phyloP scores from a whole-genome alignment of 2,329 filamentous ascomycete species.

The Xylariaceae sp. region DNA sequence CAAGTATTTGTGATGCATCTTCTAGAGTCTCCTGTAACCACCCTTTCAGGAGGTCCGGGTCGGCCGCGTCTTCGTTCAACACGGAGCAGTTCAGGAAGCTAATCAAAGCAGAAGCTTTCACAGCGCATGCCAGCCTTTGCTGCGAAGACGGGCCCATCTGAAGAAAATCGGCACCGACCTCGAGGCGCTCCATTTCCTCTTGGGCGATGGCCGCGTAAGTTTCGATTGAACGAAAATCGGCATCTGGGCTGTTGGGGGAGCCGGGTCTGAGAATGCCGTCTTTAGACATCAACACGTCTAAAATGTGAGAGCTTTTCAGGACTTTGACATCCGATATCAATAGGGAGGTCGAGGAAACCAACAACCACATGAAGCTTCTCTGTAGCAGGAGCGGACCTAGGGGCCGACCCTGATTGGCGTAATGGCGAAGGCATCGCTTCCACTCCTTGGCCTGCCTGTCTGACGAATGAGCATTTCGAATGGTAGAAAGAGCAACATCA shows the following conservation, averaged over 20 bases:
- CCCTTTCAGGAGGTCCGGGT: conserved; percentile 66
- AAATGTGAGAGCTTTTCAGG: conserved; percentile 54
- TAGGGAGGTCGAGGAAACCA: conserved; percentile 71
- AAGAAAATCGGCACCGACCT: conserved; percentile 85
- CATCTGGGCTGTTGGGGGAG: conserved; percentile 36
- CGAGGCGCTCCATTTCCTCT: conserved; percentile 78
- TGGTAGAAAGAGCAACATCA: conserved; percentile 83
- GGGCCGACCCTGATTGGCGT: conserved; percentile 70
- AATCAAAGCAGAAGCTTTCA: conserved; percentile 75
- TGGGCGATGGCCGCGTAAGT: conserved; percentile 64
- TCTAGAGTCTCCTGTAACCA: conserved; percentile 82
- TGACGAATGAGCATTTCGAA: conserved; percentile 67
- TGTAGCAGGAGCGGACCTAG: conserved; percentile 88
- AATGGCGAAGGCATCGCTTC: conserved; percentile 79
- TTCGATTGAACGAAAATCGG: conserved; percentile 50
- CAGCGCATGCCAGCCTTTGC: conserved; percentile 75
- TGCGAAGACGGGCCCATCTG: conserved; percentile 80
- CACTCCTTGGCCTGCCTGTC: conserved; percentile 69
- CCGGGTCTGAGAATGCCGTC: conserved; percentile 38
- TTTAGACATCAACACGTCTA: conserved; percentile 65
- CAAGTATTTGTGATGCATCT: conserved; percentile 75
- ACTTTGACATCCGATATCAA: conserved; percentile 56
- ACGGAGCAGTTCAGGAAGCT: conserved; percentile 81
- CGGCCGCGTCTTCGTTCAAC: conserved; percentile 73
- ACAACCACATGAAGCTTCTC: conserved; percentile 76